These are phyloP conservation scores for Candida verbasci DNA, from an alignment of 805 yeast species.

Conservation along the genomic window DNA sequence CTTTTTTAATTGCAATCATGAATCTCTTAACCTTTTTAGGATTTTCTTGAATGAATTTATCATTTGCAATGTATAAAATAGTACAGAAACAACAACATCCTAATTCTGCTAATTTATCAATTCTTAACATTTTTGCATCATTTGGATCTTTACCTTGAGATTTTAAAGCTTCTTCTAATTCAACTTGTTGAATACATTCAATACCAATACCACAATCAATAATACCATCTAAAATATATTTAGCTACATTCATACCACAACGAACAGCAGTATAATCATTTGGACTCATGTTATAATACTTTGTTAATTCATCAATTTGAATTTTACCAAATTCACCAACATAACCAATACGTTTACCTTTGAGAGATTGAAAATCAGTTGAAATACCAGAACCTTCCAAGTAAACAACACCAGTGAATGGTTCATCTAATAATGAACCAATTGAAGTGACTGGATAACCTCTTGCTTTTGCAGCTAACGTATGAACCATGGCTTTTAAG, in stretches of 20 bases:
- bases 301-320: slow-evolving; percentile 52
- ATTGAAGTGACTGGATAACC: slow-evolving; percentile 55
- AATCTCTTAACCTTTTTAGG: slow-evolving; percentile 43
- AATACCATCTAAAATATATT: slow-evolving; percentile 49
- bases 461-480: slow-evolving; percentile 56
- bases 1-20: slow-evolving; percentile 46
- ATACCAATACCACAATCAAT: slow-evolving; percentile 58
- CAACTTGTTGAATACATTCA: slow-evolving; percentile 62
- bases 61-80: slow-evolving; percentile 50
- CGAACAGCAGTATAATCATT: slow-evolving; percentile 53
- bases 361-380: slow-evolving; percentile 46
- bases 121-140: slow-evolving; percentile 52
- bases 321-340: slow-evolving; percentile 60
- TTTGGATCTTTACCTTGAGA: slow-evolving; percentile 57
- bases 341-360: slow-evolving; percentile 52
- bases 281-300: slow-evolving; percentile 53
- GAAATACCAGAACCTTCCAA: slow-evolving; percentile 49
- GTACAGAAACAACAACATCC: slow-evolving; percentile 61
- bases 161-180: slow-evolving; percentile 60
- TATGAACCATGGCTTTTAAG: slow-evolving; percentile 56
- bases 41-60: slow-evolving; percentile 42
- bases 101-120: slow-evolving; percentile 50
- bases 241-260: slow-evolving; percentile 59
- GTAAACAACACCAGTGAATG: slow-evolving; percentile 53
- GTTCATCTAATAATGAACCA: slow-evolving; percentile 53